Base-by-base conservation (phyloP, 2,329 filamentous ascomycete species). In the Botrytis sinoallii region DNA sequence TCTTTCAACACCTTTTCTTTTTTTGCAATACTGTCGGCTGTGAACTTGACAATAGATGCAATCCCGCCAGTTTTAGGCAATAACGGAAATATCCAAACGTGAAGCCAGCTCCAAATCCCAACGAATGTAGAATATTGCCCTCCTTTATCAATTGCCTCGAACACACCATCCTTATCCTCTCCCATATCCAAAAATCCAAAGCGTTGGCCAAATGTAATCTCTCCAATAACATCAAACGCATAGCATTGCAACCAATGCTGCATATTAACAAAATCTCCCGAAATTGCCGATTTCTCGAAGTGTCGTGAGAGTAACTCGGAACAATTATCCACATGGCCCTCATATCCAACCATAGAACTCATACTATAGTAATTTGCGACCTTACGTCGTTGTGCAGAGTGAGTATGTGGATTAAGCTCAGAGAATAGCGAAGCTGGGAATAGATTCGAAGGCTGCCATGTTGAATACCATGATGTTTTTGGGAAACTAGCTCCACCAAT, bases 171-270 rank as follows among this genome's bases (percentile, higher is more conserved):
- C 0, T 85, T 82, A 67, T 88, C 86, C 4, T 83, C 79, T 0
- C 85, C 86, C 12, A 76, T 71, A 38, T 87, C 84, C 0, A 88
- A 79, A 71, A 87, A 86, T 0, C 85, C 86, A 75, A 84, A 82
- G 0, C 79, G 77, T 4, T 77, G 79, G 20, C 79, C 83, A 57
- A 84, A 84, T 0, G 85, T 87, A 29, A 88, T 85, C 55, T 85
- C 82, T 0, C 85, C 86, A 44, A 89, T 87, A 1, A 88, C 85
- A 68, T 88, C 85, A 60, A 86, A 86, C 0, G 84, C 85, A 72
- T 84, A 87, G 75, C 81, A 86, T 74, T 86, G 85, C 42, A 86
- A 79, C 82, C 83, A 85, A 66, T 83, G 80, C 6, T 77, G 77
- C 59, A 86, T 75, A 74, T 88, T 81, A 4, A 87, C 75, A 0